Base-by-base conservation (phyloP, 441 rosid species). In the Gossypium schwendimanii region DNA sequence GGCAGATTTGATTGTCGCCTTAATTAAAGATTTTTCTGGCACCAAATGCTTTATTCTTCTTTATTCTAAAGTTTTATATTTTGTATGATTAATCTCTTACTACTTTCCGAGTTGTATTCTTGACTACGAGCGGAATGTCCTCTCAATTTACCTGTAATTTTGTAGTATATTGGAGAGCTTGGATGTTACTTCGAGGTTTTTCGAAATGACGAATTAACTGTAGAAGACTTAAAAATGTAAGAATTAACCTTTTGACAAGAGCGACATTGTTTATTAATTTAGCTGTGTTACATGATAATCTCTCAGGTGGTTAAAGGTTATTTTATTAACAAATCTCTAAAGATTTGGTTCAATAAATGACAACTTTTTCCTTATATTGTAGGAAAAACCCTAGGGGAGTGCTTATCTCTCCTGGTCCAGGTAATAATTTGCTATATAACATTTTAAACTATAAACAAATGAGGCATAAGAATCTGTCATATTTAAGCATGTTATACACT, bases 331-430 rank as follows among this genome's bases (percentile, higher is more conserved):
- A 45, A 6, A 52, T 28, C 58, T 44, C 10, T 24, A 21, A 33
- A 15, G 58, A 26, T 47, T 23, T 24, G 9, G 18, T 59, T 8
- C 65, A 5, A 24, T 58, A 55, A 36, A 21, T 59, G 44, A 74
- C 21, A 69, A 5, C 17, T 26, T 75, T 65, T 65, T 72, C 21
- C 63, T 57, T 15, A 4, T 33, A 44, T 59, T 69, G 74, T 76
- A 95, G 99, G 87, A 93, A 93, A 86, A 86, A 86, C 70, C 98
- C 98, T 45, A 86, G 97, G 80, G 98, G 99, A 3, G 84, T 93
- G 79, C 88, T 95, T 70, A 89, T 95, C 77, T 95, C 97, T 62
- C 99, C 98, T 41, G 98, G 99, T 24, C 97, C 98, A 66, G 99
- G 99, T 95, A 69, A 61, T 75, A 41, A 28, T 64, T 31, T 68